Conservation (phyloP, 2,329 filamentous ascomycete species). For the Colletotrichum neosansevieriae region DNA sequence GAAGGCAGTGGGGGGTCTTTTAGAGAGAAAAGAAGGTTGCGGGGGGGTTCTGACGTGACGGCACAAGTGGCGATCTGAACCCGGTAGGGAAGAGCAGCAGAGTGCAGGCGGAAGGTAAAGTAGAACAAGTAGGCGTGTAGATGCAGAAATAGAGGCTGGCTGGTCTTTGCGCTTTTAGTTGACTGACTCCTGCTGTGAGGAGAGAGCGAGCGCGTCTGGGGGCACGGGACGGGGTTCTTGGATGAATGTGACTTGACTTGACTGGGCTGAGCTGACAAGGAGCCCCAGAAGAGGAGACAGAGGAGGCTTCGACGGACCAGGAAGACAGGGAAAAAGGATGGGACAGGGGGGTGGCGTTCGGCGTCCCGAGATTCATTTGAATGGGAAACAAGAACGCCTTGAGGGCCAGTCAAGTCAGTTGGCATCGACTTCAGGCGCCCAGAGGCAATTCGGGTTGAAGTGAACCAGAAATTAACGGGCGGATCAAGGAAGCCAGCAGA, state of each 20-base stretch:
- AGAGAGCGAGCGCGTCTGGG: conserved; percentile 2
- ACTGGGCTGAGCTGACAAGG: conserved; percentile 32
- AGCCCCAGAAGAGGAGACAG: conserved; percentile 1
- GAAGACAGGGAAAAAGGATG: neutral
- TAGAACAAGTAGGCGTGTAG: neutral
- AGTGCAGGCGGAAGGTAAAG: neutral
- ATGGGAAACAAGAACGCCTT: conserved; percentile 18
- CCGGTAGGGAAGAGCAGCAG: conserved; percentile 18
- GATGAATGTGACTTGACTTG: conserved; percentile 23
- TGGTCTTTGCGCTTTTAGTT: conserved; percentile 1
- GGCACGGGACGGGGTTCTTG: conserved; percentile 12
- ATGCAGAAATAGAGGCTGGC: neutral
- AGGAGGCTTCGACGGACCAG: neutral
- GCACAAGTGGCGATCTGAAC: conserved; percentile 40
- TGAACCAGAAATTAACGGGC: neutral
- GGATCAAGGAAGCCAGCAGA: conserved; percentile 3
- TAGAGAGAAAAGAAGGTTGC: conserved; percentile 40
- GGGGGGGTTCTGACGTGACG: conserved; percentile 39
- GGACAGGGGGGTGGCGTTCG: conserved; percentile 35
- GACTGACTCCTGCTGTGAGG: conserved; percentile 6
- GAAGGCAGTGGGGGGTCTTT: conserved; percentile 39
- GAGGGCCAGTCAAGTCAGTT: neutral
- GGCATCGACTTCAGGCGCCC: neutral
- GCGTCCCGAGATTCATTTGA: conserved; percentile 26
- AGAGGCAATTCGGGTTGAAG: conserved; percentile 3